Percentiles rank a stretch among this genome's conserved stretches.
These are phyloP conservation scores for Zarea fungicola DNA, from an alignment of 2,329 filamentous ascomycete species.

Conservation along the genomic window DNA sequence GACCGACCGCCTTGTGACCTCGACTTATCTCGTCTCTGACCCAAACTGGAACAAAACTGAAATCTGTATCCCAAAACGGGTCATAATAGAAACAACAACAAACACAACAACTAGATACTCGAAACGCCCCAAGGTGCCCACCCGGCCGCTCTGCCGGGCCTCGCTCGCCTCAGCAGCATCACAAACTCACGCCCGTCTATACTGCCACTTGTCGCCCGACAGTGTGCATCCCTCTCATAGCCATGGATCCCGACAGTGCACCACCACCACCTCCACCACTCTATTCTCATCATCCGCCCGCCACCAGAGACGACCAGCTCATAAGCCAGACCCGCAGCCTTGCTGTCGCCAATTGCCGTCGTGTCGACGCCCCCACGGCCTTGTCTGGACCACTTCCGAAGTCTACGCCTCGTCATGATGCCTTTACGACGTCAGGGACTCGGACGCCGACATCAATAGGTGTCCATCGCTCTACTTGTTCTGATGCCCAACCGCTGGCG, in stretches of 20 bases:
- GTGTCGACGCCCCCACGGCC: constrained; percentile 2
- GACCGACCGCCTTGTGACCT: constrained; percentile 1
- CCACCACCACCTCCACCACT: background rate
- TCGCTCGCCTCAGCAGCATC: constrained; percentile 12
- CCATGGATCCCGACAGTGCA: constrained; percentile 6
- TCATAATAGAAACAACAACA: background rate
- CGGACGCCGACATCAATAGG: background rate
- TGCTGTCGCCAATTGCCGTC: constrained; percentile 5
- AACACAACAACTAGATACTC: background rate
- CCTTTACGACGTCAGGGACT: background rate
- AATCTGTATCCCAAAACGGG: background rate
- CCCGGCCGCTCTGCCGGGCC: constrained; percentile 8
- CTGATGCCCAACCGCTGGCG: constrained; percentile 14
- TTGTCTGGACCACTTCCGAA: constrained; percentile 2
- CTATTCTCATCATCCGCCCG: background rate
- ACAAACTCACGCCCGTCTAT: constrained; percentile 1
- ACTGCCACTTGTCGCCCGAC: constrained; percentile 6
- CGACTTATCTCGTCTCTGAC: background rate
- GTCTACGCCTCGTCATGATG: constrained; percentile 6
- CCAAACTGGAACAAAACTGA: constrained; percentile 3
- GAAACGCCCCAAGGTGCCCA: constrained; percentile 5
- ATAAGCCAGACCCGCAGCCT: constrained; percentile 1
- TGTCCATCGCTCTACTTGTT: background rate
- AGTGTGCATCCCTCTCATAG: constrained; percentile 9
- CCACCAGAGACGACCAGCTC: constrained; percentile 1